phyloP scores from a whole-genome alignment of 305 asterid species.

The Stenogyne calaminthoides region DNA sequence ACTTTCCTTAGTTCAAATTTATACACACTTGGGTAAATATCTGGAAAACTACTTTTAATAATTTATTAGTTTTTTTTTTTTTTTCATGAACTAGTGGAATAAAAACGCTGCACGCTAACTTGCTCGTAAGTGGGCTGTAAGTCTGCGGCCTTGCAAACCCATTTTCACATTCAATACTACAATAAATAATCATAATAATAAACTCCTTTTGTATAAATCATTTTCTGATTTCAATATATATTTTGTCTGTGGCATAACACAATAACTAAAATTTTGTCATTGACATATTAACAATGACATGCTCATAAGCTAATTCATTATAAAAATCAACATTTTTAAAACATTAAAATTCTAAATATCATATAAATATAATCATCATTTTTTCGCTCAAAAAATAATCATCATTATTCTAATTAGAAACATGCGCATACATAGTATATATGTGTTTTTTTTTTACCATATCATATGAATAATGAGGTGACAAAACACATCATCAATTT shows the following conservation, averaged over 20 bases:
- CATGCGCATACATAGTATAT: too few species aligned
- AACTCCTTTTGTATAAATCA: neutral
- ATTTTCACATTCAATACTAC: neutral
- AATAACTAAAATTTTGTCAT: neutral
- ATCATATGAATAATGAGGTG: too few species aligned
- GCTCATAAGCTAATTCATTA: neutral
- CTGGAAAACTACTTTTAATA: too few species aligned
- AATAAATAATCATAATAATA: neutral
- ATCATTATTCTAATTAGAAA: too few species aligned
- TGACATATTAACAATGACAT: neutral
- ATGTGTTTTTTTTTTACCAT: too few species aligned
- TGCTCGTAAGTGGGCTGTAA: conserved; percentile 16
- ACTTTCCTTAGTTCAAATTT: too few species aligned
- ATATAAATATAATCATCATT: too few species aligned
- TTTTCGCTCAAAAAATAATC: too few species aligned
- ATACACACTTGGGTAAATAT: too few species aligned
- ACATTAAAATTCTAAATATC: neutral
- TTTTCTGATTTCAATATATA: neutral
- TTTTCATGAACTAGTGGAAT: neutral
- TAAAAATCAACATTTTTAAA: too few species aligned
- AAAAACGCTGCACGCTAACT: neutral
- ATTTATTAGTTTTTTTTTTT: too few species aligned
- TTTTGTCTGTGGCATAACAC: neutral
- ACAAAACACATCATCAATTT: too few species aligned
- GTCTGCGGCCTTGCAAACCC: neutral